Base-by-base conservation (phyloP, 2,329 filamentous ascomycete species). In the Neopestalotiopsis clavispora region DNA sequence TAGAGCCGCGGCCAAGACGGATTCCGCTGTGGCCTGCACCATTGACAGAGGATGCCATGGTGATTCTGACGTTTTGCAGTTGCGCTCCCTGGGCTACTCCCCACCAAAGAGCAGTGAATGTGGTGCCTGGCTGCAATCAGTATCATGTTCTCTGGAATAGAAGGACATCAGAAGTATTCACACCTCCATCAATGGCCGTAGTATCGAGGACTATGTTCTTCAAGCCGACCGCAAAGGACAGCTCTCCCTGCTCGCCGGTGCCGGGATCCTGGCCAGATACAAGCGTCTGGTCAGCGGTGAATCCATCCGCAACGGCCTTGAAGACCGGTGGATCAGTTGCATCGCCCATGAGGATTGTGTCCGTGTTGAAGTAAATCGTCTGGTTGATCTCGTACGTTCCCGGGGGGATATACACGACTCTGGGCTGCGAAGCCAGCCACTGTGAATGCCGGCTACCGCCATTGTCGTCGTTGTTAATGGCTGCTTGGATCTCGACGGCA, bases 281-380 rank as follows among this genome's bases (percentile, higher is more conserved):
- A 3, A 84, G 75, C 4, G 72, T 78, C 34, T 72, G 71, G 40
- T 78, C 71, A 9, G 77, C 76, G 45, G 72, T 49, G 45, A 71
- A 74, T 70, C 83, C 83, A 20, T 75, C 76, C 10, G 78, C 69
- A 17, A 80, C 78, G 13, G 82, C 80, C 73, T 82, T 83, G 69
- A 84, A 76, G 12, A 79, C 76, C 3, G 82, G 82, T 28, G 82
- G 82, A 80, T 83, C 76, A 4, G 79, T 82, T 1, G 82, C 78
- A 69, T 84, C 82, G n/a, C 82, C 83, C 79, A 84, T 83, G 59
- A 84, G 71, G 42, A 84, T 80, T 5, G 82, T 84, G 61, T 83
- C 82, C 0, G 82, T 83, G 67, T 82, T 80, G 78, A 84, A 80
- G 4, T 72, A 65, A 42, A 84, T 80, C 1, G 82, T 83, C 61